A percentile compares a stretch with the other conserved stretches of the same genome.
Conservation (phyloP, 2,329 filamentous ascomycete species). For the Fusarium xyrophilum region DNA sequence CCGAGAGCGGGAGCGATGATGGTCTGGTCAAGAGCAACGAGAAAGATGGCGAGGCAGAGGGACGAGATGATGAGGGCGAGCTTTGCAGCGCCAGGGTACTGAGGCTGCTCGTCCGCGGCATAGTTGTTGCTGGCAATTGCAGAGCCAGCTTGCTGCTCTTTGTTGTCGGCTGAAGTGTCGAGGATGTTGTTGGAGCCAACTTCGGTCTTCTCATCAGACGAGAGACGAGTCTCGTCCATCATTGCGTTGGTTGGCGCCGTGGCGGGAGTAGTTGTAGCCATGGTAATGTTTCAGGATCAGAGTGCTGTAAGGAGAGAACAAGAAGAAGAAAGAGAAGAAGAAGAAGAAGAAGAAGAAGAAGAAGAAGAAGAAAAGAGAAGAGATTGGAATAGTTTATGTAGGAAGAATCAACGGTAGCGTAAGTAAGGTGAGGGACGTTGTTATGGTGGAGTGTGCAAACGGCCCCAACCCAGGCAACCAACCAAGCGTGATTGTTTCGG, state of each 20-base stretch:
- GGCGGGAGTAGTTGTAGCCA: constrained; percentile 24
- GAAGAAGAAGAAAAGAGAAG: background rate
- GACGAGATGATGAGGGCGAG: constrained; percentile 52
- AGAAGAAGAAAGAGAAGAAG: background rate
- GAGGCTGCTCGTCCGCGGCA: constrained; percentile 3
- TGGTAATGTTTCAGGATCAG: background rate
- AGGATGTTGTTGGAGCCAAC: constrained; percentile 39
- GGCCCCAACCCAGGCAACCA: background rate
- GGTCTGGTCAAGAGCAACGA: constrained; percentile 60
- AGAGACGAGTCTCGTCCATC: constrained; percentile 39
- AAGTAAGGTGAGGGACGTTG: background rate
- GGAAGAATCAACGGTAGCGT: background rate
- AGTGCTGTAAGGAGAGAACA: background rate
- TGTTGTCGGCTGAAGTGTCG: constrained; percentile 25
- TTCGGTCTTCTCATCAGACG: constrained; percentile 44
- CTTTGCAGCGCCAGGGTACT: constrained; percentile 52
- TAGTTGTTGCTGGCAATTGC: background rate
- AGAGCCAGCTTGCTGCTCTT: constrained; percentile 22
- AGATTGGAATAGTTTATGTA: background rate
- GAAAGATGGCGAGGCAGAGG: constrained; percentile 56
- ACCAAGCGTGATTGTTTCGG: background rate
- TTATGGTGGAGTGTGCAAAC: background rate
- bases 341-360: background rate
- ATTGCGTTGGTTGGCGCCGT: constrained; percentile 25
- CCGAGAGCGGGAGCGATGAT: constrained; percentile 61